Evolutionary conservation across 2,329 filamentous ascomycete species (phyloP), one percentile per base, ranked within the genome.

Genomic region (Pseudogymnoascus sp.): DNA sequence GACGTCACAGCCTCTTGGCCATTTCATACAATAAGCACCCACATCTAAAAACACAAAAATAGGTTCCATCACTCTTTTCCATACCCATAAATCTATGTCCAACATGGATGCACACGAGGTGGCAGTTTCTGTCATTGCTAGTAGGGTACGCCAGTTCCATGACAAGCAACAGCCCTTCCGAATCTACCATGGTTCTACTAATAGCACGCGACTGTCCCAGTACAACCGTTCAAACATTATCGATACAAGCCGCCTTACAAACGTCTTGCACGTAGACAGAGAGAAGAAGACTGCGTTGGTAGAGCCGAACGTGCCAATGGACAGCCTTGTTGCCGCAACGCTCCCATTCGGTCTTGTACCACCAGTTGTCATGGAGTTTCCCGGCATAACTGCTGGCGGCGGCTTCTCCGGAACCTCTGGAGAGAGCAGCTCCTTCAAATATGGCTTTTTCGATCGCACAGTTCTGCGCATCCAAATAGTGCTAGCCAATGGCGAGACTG

Each of bases 221-320:
- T 25, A 25, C 30, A 20, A 25, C 9, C 61, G 70, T 22, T 72
- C 74, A 50, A 68, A 70, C 14, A 73, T 79, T 60, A 72, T 83
- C 43, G 78, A 82, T 65, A 80, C 78, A 12, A 78, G 74, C 64
- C 70, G 68, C 2, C 73, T 82, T 16, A 76, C 75, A 33, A 70
- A 79, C 67, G 75, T 82, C 1, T 65, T 82, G 7, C 64, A 70
- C 6, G 73, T 82, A 50, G 72, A 81, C 65, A 65, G 65, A 8
- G 62, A 70, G 14, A 71, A 68, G 3, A 77, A 75, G 63, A 79
- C 75, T n/a, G 77, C 75, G 50, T 67, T 84, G 0, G 86, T 88
- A 0, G 86, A 89, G 68, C 85, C 86, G 0, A 89, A 89, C 65
- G 86, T 89, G 3, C 77, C 84, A 0, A 89, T 89, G 85, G 85